Base-by-base conservation (phyloP, 352 stramenopile species). In the Lagenidium giganteum region DNA sequence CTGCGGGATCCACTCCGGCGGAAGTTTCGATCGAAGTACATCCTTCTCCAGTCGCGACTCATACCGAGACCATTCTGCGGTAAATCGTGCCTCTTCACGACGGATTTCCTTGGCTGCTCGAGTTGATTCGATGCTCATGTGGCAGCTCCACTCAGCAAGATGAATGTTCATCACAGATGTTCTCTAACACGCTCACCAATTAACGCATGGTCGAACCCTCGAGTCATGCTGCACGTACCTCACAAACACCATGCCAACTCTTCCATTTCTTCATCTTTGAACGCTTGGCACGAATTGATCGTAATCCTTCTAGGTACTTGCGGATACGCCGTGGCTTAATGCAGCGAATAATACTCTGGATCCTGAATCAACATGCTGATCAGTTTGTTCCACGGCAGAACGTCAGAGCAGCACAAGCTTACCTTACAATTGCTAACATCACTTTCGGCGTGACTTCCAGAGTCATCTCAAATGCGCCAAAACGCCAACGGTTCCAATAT, bases 1-100 rank as follows among this genome's bases (percentile, higher is more conserved):
- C 40, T 77, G 65, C 8, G 65, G 65, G 36, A 68, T 77, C 65
- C 65, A 77, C 50, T 73, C 61, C 0, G 42, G 13, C 12, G 51
- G 29, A 1, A 77, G 52, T 22, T 64, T 65, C 4, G 54, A 52
- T 28, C 58, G 61, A 12, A 70, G 29, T 0, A 77, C 61, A 22
- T 77, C 65, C 38, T 57, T 63, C 16, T 57, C 59, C 47, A 77
- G 22, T 42, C 53, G 56, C n/a, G 52, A 29, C 25, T 67, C 55
- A 38, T 77, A 77, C 16, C 51, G 54, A 8, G 25, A 34, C 65
- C 61, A 77, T 23, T 77, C 61, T 4, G 25, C 14, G 1, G 36
- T 21, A 38, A 68, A 58, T 1, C 60, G 51, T 8, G 37, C 8
- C 2, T 54, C 30, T 40, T 77, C 65, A 20, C 49, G 47, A 4